Base-by-base conservation (phyloP, 1,139 yeast genomes). In the Candida tunisiensis region DNA sequence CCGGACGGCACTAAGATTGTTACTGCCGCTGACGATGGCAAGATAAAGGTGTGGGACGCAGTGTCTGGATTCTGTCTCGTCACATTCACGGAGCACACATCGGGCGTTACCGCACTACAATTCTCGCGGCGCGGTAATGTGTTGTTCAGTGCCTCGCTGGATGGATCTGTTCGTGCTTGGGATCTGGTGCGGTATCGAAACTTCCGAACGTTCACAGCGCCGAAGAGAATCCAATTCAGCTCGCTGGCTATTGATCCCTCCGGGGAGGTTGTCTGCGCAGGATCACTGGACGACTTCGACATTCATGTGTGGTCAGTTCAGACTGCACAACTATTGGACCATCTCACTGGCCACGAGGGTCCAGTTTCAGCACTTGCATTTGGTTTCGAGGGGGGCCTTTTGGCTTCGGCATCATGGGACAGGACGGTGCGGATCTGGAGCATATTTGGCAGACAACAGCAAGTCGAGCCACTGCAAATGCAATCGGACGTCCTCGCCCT, bases 121-220 rank as follows among this genome's bases (percentile, higher is more conserved):
- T 85, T 88, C 55, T 85, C 94, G 16, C 72, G 70, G 38, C 68
- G 69, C 31, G 96, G 96, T 0, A 88, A 82, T 43, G 94, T 88
- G 0, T 53, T 88, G 42, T 88, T 88, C 43, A 75, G 94, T 2
- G 65, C 93, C 1, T 85, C 96, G 0, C 57, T 85, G 34, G 99
- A 88, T 54, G 99, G 99, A 32, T 88, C 99, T 0, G 83, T 88
- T 8, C 66, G 95, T 42, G 99, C 98, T 0, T 88, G 93, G 93
- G 99, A 88, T 58, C 60, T 88, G 38, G 65, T 85, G 24, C 64
- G 99, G 44, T 88, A 78, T 51, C 70, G 99, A 50, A 88, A 91
- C 45, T 88, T 88, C 57, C 65, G 96, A 41, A 82, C 93, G 0
- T 85, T 85, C 48, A 83, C 96, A 0, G 92, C 95, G 0, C 70